Evolutionary conservation across 2,329 filamentous ascomycete species (phyloP), one percentile per base, ranked within the genome.

Genomic region (Sarocladium oryzae): DNA sequence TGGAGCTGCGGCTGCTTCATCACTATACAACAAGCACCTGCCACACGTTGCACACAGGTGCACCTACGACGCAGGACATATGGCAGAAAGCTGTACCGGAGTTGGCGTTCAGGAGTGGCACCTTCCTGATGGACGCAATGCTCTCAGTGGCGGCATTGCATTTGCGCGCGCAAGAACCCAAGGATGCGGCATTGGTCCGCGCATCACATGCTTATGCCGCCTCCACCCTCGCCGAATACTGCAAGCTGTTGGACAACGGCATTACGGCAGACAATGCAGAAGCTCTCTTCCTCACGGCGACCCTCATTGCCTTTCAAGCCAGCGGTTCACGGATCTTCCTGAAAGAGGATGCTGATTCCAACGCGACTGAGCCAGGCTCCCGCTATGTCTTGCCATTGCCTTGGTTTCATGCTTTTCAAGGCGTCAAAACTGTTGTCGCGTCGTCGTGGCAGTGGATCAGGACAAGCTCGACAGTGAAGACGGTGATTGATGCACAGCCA

Each of bases 371-470:
- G 24, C 61, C 67, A 2, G 61, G 63, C n/a, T 67, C 55, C 40
- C 69, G 69, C 35, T 85, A 85, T 60, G 69, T 71, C 16, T 65
- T 84, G n/a, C 82, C 82, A 0, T 65, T 84, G 38, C 74, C 78
- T 2, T 85, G 80, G 81, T 85, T 85, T 54, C 81, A 85, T 60
- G 77, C 82, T 3, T 85, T 84, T 59, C 82, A 85, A 58, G 82
- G 82, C 10, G 79, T 85, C 56, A 85, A 85, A 61, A 78, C 81
- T 2, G 73, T 85, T 30, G 81, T 84, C 0, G 77, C 81, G 18
- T 75, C 76, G 2, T 82, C 80, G 13, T 85, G 82, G 82, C 77
- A 76, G 52, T 85, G 77, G 75, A 73, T 85, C 43, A 73, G 81
- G 2, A 72, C 73, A 53, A 84, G 79, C 56, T 68, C 71, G 2